Percentiles rank a stretch among this genome's conserved stretches.
Conservation (phyloP, 202 grass and related monocot species). For the Panicum virgatum region DNA sequence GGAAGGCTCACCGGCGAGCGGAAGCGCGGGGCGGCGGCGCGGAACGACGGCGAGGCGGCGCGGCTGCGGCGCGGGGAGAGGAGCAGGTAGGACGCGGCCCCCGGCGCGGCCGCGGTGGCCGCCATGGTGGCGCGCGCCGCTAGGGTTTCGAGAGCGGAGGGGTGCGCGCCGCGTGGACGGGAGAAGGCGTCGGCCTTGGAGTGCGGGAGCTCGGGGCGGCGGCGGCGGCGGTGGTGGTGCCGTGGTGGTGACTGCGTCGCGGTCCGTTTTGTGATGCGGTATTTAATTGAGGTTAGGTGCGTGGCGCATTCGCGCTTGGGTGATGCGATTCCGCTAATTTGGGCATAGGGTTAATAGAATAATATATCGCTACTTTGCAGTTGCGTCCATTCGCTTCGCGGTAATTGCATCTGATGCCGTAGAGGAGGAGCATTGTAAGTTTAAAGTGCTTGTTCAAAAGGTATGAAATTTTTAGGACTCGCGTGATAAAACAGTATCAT, state of each 20-base stretch:
- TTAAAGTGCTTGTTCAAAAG: too few species aligned
- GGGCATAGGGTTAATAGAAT: neutral
- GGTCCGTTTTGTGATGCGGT: neutral
- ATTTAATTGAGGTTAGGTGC: neutral
- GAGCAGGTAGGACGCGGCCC: slow-evolving; percentile 23
- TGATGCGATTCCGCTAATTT: neutral
- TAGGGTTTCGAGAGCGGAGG: slow-evolving; percentile 27
- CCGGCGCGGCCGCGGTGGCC: slow-evolving; percentile 29
- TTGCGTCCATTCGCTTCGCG: neutral
- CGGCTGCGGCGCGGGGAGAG: slow-evolving; percentile 30
- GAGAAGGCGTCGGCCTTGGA: too few species aligned
- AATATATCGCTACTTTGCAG: neutral
- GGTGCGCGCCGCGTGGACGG: neutral
- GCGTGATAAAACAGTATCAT: neutral
- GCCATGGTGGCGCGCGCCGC: slow-evolving; percentile 35
- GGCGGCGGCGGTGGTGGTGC: slow-evolving; percentile 11
- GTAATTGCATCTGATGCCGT: neutral
- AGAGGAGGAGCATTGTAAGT: neutral
- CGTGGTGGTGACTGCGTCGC: too few species aligned
- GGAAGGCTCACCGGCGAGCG: slow-evolving; percentile 39
- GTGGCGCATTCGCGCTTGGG: neutral
- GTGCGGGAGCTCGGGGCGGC: neutral
- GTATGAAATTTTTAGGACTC: neutral
- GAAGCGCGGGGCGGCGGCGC: slow-evolving; percentile 34
- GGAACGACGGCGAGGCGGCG: slow-evolving; percentile 7